phyloP scores from a whole-genome alignment of 73 alveolate genomes.

The Paramecium sonneborni region DNA sequence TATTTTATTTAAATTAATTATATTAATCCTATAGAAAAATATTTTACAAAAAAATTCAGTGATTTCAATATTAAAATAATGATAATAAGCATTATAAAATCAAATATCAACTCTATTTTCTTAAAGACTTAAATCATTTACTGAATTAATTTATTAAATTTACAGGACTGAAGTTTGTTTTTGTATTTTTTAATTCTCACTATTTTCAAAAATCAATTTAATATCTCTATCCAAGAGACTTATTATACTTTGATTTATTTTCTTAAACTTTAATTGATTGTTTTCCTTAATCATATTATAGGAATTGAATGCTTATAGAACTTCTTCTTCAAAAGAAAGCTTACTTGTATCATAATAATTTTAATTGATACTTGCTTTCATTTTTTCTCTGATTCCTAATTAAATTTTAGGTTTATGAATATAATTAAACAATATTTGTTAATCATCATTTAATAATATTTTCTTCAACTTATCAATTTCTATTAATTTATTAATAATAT shows the following conservation, averaged over 20 bases:
- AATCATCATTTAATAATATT: neutral
- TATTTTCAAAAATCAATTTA: neutral
- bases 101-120: neutral
- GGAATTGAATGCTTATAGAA: neutral
- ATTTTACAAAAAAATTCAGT: no score
- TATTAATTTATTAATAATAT: neutral
- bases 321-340: neutral
- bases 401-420: neutral
- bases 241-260: neutral
- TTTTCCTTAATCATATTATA: neutral
- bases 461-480: slow-evolving; percentile 33
- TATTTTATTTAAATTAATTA: no score
- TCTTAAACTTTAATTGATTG: neutral
- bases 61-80: no score
- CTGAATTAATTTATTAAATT: neutral
- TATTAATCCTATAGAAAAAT: no score
- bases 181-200: neutral
- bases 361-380: neutral
- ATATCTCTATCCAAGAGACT: neutral
- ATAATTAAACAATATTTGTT: slow-evolving; percentile 10
- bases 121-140: neutral
- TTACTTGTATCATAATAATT: neutral
- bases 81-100: neutral
- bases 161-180: neutral
- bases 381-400: neutral